Percentiles rank a stretch among this genome's conserved stretches.
These are phyloP conservation scores for Trypanosoma rangeli DNA, from an alignment of 208 protist species.

Conservation along the genomic window DNA sequence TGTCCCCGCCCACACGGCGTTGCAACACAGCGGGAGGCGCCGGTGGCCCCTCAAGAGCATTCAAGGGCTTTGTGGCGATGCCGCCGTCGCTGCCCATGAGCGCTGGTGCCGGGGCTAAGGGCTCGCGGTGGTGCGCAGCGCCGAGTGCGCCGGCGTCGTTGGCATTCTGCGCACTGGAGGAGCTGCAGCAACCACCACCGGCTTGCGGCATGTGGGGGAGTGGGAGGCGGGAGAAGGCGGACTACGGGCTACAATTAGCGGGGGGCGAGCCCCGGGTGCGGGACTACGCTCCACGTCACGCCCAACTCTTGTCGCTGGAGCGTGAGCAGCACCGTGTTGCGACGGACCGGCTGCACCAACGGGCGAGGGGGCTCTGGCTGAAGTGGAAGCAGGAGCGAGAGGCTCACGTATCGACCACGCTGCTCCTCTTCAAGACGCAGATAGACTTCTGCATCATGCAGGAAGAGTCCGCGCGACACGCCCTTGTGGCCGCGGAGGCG, in stretches of 20 bases:
- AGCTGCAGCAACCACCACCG: no score
- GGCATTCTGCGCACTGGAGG: no score
- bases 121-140: no score
- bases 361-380: neutral
- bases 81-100: constrained; percentile 1
- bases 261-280: neutral
- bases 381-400: constrained; percentile 5
- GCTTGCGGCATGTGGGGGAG: no score
- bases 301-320: constrained; percentile 20
- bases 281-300: neutral
- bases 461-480: constrained; percentile 22
- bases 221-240: neutral
- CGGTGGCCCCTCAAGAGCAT: neutral
- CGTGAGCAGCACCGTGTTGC: constrained; percentile 26
- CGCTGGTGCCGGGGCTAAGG: no score
- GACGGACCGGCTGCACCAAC: constrained; percentile 23
- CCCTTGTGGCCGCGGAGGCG: constrained; percentile 14
- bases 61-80: neutral
- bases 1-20: neutral
- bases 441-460: neutral
- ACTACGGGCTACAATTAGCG: neutral
- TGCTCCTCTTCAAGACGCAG: neutral
- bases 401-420: neutral
- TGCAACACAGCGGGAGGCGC: neutral
- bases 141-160: no score